Base-by-base conservation (phyloP, 257 asterid species). In the Solanum appendiculatum region DNA sequence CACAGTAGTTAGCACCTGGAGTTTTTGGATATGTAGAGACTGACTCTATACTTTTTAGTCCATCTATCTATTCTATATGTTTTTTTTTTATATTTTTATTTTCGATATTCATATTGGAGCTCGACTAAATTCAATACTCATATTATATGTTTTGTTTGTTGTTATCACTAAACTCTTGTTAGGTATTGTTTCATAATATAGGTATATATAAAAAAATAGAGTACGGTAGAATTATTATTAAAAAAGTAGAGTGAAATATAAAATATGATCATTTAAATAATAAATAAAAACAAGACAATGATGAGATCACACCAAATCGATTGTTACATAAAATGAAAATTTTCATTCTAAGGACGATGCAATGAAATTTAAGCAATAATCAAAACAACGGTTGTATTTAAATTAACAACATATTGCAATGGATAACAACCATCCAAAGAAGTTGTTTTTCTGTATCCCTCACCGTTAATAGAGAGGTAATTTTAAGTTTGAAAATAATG, bases 321-420 rank as follows among this genome's bases (percentile, higher is more conserved):
- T 1, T 0, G 1, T 20, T 0, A 9, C 25, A 2, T 54, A 54
- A 54, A 1, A 20, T 20, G 10, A 1, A 13, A 3, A 0, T 10
- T 63, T 1, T 63, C 0, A 0, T 63, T 21, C n/a, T n/a, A n/a
- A n/a, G n/a, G n/a, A n/a, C 5, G 0, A 54, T 20, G 0, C 10
- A 1, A 4, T 54, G 5, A 54, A 54, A 54, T 54, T 54, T 54
- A 54, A 54, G 64, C 2, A 54, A 3, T 54, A 7, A 20, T 54
- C 2, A 54, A 20, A 54, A 54, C 0, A 54, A 54, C 6, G 18
- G 20, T 6, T 54, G 0, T 54, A 54, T 1, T 54, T 6, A 54
- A 54, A 54, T 11, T 54, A 54, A 54, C 11, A 54, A 54, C 4
- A 54, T 21, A 54, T 20, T 20, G 11, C 64, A 20, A 54, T 15